Conservation (phyloP, 768 basidiomycete species). For the Termitomyces sp. region DNA sequence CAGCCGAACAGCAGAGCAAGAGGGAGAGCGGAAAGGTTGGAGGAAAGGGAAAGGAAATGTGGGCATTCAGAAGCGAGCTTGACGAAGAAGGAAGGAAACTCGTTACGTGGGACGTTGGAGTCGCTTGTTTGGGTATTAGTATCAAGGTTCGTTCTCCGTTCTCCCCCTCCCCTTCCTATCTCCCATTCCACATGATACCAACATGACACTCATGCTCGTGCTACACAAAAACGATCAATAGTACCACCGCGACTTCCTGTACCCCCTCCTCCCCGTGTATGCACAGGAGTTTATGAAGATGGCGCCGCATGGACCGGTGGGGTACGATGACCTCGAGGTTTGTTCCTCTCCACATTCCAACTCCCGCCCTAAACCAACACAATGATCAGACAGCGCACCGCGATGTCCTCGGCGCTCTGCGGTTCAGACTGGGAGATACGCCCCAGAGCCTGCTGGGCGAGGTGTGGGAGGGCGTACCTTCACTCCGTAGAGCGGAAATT, state of each 20-base stretch:
- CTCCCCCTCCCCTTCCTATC: background rate
- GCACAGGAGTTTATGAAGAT: conserved; percentile 39
- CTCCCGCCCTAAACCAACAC: background rate
- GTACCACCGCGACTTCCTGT: conserved; percentile 60
- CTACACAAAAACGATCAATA: conserved; percentile 14
- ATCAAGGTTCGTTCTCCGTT: conserved; percentile 42
- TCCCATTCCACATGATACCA: background rate
- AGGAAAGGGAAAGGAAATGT: background rate
- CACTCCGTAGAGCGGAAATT: conserved; percentile 27
- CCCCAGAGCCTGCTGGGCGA: conserved; percentile 56
- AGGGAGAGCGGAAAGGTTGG: background rate
- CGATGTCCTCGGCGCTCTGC: conserved; percentile 42
- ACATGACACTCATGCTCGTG: background rate
- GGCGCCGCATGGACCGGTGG: conserved; percentile 37
- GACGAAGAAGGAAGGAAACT: conserved; percentile 24
- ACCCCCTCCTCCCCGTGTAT: conserved; percentile 47
- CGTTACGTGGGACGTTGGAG: conserved; percentile 51
- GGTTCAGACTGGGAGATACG: conserved; percentile 42
- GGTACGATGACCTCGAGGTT: conserved; percentile 51
- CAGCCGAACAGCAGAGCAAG: background rate
- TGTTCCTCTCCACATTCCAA: background rate
- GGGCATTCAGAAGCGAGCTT: conserved; percentile 3
- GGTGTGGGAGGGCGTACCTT: conserved; percentile 50
- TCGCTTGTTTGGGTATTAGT: conserved; percentile 54
- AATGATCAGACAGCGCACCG: conserved; percentile 46